Evolutionary conservation across 1,139 yeast species (phyloP), one percentile per base, ranked within the genome.

Genomic region (Zhuliangozyma parablackwelliae): DNA sequence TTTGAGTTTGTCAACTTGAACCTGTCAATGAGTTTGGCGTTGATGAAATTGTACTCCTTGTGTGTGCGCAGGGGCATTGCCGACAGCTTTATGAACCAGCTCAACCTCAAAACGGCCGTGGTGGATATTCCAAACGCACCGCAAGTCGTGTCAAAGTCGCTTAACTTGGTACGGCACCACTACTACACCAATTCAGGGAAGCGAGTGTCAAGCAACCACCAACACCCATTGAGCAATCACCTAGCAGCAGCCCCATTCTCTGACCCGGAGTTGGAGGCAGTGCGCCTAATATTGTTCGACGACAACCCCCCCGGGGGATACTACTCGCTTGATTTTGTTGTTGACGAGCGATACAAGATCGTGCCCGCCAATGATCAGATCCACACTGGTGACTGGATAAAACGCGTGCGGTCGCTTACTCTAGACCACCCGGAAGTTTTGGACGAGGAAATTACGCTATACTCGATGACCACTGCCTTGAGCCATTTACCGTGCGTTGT

Each of bases 401-500:
- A 44, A 7, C 39, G 54, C 31, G 48, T 59, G 2, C 44, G 41
- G 12, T 29, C 32, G 7, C 24, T 47, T 10, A 35, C 41, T 7
- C 37, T 34, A 7, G 16, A 29, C 0, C 36, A 45, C 12, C 30
- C 36, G 10, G 28, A 37, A n/a, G 32, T 33, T 12, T 29, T 40
- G 23, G 31, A 37, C 31, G 34, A 52, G 21, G 43, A 43, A 16
- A 40, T 43, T 10, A 43, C 55, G 1, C 31, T 61, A 16, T 57
- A 60, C 39, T 53, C 71, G 0, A 39, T 66, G 5, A 10, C 11
- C 28, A 26, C 28, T 8, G 61, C 77, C 0, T 41, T 76, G 21
- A 73, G 79, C 8, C 54, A 63, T 33, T 62, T 64, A 31, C 64
- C 75, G 1, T 76, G 82, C 44, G 41, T 72, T 20, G 34, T 57